phyloP scores from a whole-genome alignment of 139 green algal species.

The Closterium sp. region DNA sequence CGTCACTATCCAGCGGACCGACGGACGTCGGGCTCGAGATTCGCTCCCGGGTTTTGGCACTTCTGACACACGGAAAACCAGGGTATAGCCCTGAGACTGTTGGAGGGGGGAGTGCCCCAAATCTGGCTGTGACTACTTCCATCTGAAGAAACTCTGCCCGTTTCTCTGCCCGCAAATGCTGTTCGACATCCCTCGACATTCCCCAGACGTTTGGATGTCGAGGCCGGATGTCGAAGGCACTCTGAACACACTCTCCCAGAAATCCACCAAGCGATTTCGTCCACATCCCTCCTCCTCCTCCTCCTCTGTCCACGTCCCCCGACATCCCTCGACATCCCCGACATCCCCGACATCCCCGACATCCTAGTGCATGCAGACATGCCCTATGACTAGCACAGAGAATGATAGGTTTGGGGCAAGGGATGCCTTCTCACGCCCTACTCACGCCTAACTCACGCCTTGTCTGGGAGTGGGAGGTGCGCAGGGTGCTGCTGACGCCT shows the following conservation, averaged over 20 bases:
- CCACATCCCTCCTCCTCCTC: not conserved
- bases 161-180: not conserved
- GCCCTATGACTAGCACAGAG: not conserved
- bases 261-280: not conserved
- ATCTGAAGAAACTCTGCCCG: not conserved
- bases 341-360: not conserved
- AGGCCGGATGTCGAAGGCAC: not conserved
- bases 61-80: not conserved
- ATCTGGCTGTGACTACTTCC: not conserved
- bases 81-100: not conserved
- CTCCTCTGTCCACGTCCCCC: not conserved
- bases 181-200: not conserved
- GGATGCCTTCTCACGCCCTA: too few relatives aligned
- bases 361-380: too few relatives aligned
- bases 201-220: not conserved
- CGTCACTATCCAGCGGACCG: not conserved
- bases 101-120: not conserved
- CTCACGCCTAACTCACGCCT: not conserved
- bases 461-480: too few relatives aligned
- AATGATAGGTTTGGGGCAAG: not conserved
- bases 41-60: not conserved
- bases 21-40: not conserved
- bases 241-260: not conserved
- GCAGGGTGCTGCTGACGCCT: too few relatives aligned
- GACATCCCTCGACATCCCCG: not conserved